Evolutionary conservation across 1,284 basidiomycete species (phyloP).

Genomic region (Pascua sp.): DNA sequence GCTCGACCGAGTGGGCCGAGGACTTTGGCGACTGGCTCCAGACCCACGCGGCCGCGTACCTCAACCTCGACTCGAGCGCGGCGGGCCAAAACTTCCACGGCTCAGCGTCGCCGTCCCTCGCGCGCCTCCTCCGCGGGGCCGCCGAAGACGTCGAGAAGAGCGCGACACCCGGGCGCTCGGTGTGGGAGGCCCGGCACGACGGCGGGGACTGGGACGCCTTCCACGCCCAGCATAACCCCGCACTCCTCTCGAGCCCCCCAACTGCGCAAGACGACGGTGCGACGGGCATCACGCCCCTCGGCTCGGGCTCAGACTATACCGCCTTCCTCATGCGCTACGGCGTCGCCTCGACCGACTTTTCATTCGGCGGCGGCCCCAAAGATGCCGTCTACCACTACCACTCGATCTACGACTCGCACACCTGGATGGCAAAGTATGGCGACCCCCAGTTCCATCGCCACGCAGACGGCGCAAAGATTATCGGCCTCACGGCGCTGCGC

Average conservation of each 20-base stretch:
- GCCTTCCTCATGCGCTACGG: slow-evolving; percentile 61
- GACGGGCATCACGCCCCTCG: slow-evolving; percentile 24
- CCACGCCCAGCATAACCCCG: slow-evolving; percentile 7
- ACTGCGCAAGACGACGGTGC: slow-evolving; percentile 2
- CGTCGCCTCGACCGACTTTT: slow-evolving; percentile 49
- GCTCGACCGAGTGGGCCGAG: slow-evolving; percentile 84
- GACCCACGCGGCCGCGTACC: slow-evolving; percentile 73
- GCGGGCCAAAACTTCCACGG: slow-evolving; percentile 63
- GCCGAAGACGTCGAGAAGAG: slow-evolving; percentile 66
- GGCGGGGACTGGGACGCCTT: slow-evolving; percentile 30
- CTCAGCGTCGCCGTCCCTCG: slow-evolving; percentile 58
- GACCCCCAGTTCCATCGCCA: slow-evolving; percentile 74
- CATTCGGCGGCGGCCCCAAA: slow-evolving; percentile 50
- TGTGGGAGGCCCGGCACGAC: slow-evolving; percentile 45
- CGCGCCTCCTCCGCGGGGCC: slow-evolving; percentile 64
- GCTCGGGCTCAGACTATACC: slow-evolving; percentile 65
- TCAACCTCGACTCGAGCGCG: slow-evolving; percentile 73
- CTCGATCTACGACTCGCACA: slow-evolving; percentile 68
- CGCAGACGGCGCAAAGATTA: slow-evolving; percentile 63
- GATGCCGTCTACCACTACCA: slow-evolving; percentile 73
- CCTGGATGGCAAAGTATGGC: slow-evolving; percentile 65
- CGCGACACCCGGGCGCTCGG: slow-evolving; percentile 29
- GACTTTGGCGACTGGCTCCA: slow-evolving; percentile 79
- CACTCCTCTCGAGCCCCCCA: background rate
- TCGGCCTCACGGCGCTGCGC: slow-evolving; percentile 63